These are phyloP conservation scores for Fusarium sp. DNA, from an alignment of 2,329 filamentous ascomycete genomes.

Conservation along the genomic window DNA sequence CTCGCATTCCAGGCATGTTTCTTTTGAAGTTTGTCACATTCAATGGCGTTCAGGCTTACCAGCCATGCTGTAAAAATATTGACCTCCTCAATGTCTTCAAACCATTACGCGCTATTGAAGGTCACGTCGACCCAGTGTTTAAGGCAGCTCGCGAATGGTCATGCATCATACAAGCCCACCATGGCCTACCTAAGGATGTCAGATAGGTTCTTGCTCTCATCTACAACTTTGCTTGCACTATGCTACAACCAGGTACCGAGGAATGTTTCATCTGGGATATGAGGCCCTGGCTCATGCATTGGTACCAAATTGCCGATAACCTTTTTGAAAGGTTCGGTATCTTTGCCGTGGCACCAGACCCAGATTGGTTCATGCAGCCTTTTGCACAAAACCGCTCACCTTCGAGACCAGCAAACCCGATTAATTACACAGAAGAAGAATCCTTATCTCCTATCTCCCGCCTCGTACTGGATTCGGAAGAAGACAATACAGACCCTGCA, in stretches of 20 bases:
- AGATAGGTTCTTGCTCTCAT: constrained; percentile 52
- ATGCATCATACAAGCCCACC: constrained; percentile 47
- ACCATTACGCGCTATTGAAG: constrained; percentile 41
- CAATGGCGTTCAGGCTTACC: constrained; percentile 45
- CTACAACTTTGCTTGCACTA: constrained; percentile 51
- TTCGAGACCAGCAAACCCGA: background rate
- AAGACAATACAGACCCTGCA: background rate
- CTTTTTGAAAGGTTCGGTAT: constrained; percentile 43
- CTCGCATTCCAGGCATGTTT: constrained; percentile 34
- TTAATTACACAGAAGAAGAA: background rate
- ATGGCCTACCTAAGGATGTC: constrained; percentile 47
- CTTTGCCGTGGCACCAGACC: constrained; percentile 28
- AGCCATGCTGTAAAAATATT: constrained; percentile 49
- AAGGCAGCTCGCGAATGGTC: constrained; percentile 51
- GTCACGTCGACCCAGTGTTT: constrained; percentile 45
- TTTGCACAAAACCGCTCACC: background rate
- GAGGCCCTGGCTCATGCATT: constrained; percentile 50
- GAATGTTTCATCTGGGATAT: constrained; percentile 42
- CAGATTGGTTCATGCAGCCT: constrained; percentile 49
- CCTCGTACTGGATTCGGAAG: constrained; percentile 5
- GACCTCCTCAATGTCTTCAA: constrained; percentile 42
- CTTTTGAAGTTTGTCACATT: constrained; percentile 50
- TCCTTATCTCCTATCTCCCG: background rate
- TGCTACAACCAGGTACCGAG: constrained; percentile 39
- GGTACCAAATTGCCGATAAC: constrained; percentile 46